phyloP scores from a whole-genome alignment of 2,329 filamentous ascomycete genomes.

The Aspergillus floridensis region DNA sequence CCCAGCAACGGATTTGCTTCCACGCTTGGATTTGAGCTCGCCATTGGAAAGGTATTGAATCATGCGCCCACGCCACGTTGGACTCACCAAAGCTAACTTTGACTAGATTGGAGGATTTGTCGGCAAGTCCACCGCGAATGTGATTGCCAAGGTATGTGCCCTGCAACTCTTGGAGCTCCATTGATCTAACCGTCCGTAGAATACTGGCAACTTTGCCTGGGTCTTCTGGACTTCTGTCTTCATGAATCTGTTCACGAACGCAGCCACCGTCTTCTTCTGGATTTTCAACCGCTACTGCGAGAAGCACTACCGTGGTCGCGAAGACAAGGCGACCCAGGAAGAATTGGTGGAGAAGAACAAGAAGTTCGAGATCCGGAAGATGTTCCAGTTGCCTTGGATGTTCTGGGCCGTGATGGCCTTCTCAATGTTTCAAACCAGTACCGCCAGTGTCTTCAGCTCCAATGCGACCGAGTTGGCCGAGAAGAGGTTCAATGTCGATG shows the following conservation, averaged over 20 bases:
- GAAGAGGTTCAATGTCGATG: slow-evolving; percentile 56
- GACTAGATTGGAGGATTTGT: slow-evolving; percentile 56
- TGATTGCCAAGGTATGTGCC: slow-evolving; percentile 49
- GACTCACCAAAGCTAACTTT: not conserved
- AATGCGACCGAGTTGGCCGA: slow-evolving; percentile 63
- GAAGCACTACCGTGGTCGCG: slow-evolving; percentile 46
- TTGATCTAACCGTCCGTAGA: slow-evolving; percentile 29
- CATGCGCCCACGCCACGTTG: too few relatives aligned
- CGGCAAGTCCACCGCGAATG: slow-evolving; percentile 59
- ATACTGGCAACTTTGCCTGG: slow-evolving; percentile 60
- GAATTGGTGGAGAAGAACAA: slow-evolving; percentile 59
- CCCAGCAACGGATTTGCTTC: slow-evolving; percentile 62
- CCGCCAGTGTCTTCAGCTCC: slow-evolving; percentile 53
- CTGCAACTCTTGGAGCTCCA: fast-evolving
- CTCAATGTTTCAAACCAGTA: slow-evolving; percentile 58
- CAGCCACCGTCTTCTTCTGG: slow-evolving; percentile 54
- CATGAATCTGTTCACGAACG: slow-evolving; percentile 64
- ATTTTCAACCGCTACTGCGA: slow-evolving; percentile 55
- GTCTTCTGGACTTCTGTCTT: slow-evolving; percentile 63
- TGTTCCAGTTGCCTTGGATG: slow-evolving; percentile 58
- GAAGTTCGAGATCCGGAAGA: slow-evolving; percentile 55
- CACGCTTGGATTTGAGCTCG: slow-evolving; percentile 60
- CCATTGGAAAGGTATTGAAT: slow-evolving; percentile 50
- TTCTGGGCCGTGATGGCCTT: slow-evolving; percentile 59
- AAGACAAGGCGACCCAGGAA: slow-evolving; percentile 59